Evolutionary conservation across 441 rosid species (phyloP).

Genomic region (Populus tomentosa): DNA sequence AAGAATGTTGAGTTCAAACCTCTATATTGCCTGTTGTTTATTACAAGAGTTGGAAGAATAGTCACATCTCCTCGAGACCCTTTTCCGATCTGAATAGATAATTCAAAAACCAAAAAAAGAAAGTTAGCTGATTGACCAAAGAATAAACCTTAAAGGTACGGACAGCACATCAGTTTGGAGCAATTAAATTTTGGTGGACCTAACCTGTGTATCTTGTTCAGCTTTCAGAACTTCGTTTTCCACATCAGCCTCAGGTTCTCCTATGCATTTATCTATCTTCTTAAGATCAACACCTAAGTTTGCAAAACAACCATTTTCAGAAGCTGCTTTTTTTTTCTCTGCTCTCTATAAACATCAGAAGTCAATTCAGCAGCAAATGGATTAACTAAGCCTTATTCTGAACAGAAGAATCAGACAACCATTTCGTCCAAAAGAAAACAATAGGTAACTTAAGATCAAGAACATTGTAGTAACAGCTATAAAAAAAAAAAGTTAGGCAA

Average conservation of each 20-base stretch:
- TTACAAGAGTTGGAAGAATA: slow-evolving; percentile 82
- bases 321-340: neutral
- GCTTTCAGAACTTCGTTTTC: slow-evolving; percentile 79
- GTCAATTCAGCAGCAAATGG: neutral
- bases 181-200: neutral
- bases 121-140: neutral
- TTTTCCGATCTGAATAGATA: slow-evolving; percentile 59
- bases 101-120: slow-evolving; percentile 3
- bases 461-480: neutral
- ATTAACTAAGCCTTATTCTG: neutral
- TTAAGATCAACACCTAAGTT: slow-evolving; percentile 56
- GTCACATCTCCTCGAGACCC: slow-evolving; percentile 93
- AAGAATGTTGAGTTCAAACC: slow-evolving; percentile 35
- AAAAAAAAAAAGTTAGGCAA: too few relatives aligned
- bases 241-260: slow-evolving; percentile 61
- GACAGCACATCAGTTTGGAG: neutral
- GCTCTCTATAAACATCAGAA: neutral
- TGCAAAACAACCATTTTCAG: neutral
- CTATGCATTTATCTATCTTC: slow-evolving; percentile 69
- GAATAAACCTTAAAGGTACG: neutral
- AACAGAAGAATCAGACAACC: neutral
- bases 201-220: slow-evolving; percentile 87
- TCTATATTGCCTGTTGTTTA: slow-evolving; percentile 86
- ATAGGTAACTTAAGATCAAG: neutral
- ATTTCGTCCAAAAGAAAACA: neutral